A percentile compares a stretch with the other conserved stretches of the same genome.
phyloP scores from a whole-genome alignment of 805 yeast species.

The Sugiyamaella lignohabitans region DNA sequence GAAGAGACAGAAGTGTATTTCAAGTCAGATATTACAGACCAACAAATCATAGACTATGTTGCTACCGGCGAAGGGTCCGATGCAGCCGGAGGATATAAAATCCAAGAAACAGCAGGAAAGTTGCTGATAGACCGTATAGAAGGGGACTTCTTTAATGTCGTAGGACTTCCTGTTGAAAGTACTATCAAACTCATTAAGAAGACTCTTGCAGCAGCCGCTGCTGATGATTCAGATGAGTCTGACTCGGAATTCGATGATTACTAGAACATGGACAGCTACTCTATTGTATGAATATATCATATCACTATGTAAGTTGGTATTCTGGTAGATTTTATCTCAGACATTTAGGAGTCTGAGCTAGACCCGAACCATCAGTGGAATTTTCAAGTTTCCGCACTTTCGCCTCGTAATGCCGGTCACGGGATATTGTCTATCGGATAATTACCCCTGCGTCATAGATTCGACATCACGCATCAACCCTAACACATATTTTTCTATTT shows the following conservation, averaged over 20 bases:
- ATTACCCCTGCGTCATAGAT: too few relatives aligned
- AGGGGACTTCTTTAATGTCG: conserved; percentile 83
- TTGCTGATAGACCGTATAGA: conserved; percentile 52
- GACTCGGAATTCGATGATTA: conserved; percentile 8
- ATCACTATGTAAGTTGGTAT: too few relatives aligned
- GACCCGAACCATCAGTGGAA: too few relatives aligned
- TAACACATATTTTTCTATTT: too few relatives aligned
- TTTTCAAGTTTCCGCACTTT: too few relatives aligned
- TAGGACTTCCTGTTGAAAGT: conserved; percentile 71
- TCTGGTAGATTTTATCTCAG: too few relatives aligned
- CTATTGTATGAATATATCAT: too few relatives aligned
- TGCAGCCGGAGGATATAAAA: conserved; percentile 91
- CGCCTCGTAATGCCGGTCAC: too few relatives aligned
- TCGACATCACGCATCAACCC: too few relatives aligned
- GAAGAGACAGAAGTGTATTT: conserved; percentile 40
- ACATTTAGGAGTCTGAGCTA: too few relatives aligned
- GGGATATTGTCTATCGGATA: too few relatives aligned
- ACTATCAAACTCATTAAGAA: conserved; percentile 42
- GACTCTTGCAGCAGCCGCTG: conserved; percentile 10
- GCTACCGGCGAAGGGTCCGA: conserved; percentile 63
- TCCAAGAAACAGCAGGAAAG: conserved; percentile 64
- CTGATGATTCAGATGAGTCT: conserved; percentile 11
- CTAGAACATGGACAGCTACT: neutral
- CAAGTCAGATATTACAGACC: conserved; percentile 41
- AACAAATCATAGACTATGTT: conserved; percentile 56